Evolutionary conservation across 2,329 filamentous ascomycete genomes (phyloP), one percentile per base, ranked within the genome.

Genomic region (Pseudogymnoascus sp.): DNA sequence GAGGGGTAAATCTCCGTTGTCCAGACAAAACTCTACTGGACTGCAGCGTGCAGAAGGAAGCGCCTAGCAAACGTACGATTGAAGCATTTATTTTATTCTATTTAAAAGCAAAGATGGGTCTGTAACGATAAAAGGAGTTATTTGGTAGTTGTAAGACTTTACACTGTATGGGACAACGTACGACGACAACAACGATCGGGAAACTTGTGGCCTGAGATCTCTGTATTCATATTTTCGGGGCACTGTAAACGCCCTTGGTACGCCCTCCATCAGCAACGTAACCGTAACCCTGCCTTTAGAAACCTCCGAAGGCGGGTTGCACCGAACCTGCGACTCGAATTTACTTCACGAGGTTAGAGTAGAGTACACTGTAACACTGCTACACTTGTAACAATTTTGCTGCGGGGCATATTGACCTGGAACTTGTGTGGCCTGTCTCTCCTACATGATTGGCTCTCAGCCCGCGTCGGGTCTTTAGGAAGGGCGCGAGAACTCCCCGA

Each of bases 401-500:
- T 50, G 44, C 14, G 24, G 44, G 44, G 6, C 44, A 50, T 10
- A 47, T 8, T 26, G 42, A 6, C 6, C 42, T 47, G 47, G 6
- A 53, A 53, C 26, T 53, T 53, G 26, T 53, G 47, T 53, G 47
- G 47, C 47, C 47, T 19, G 26, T 53, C 47, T 53, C 26, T 13
- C 16, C 47, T 53, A 16, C 31, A 31, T 53, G 47, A 53, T 53
- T 53, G 47, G 47, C 47, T 31, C 26, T 11, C 47, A 53, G 19
- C 47, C 24, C 10, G 47, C 47, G 31, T 53, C 47, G 24, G 47
- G n/a, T 53, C n/a, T 53, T 26, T 31, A 8, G 47, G 47, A 50
- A 50, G 47, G 47, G 47, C 47, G 47, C 47, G n/a, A 53, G 47
- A 53, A 53, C 21, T 53, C 47, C 47, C 47, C 47, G 47, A 16